phyloP scores from a whole-genome alignment of 2,329 filamentous ascomycete species.

The Pseudopithomyces chartarum region DNA sequence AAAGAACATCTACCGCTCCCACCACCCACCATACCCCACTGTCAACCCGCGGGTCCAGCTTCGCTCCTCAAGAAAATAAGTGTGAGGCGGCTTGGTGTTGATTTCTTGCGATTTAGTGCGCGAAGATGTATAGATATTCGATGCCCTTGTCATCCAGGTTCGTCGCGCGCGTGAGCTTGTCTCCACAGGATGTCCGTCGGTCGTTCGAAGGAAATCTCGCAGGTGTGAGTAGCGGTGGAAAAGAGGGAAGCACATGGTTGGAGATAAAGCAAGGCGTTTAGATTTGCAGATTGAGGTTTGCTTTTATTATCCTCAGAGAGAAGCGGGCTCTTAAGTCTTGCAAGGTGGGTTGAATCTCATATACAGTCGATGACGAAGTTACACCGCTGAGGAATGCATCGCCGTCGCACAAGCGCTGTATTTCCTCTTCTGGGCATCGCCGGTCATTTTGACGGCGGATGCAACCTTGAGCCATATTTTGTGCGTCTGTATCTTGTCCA shows the following conservation, averaged over 20 bases:
- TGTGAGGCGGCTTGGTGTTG: conserved; percentile 2
- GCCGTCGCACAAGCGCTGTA: not conserved
- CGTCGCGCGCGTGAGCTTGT: too few species aligned
- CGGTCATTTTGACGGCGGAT: not conserved
- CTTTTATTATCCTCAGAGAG: not conserved
- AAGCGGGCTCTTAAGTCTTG: not conserved
- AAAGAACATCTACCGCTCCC: not conserved
- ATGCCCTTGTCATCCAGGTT: too few species aligned
- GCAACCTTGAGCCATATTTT: not conserved
- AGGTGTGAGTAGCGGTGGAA: too few species aligned
- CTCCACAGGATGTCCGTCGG: too few species aligned
- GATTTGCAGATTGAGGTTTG: too few species aligned
- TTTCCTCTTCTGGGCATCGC: not conserved
- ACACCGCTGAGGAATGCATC: not conserved
- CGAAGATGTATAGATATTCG: too few species aligned
- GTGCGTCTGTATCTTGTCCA: not conserved
- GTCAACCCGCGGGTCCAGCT: not conserved
- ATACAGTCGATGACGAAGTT: not conserved
- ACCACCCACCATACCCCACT: conserved; percentile 1
- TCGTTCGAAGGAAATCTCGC: too few species aligned
- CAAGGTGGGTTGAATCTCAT: not conserved
- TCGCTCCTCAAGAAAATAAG: not conserved
- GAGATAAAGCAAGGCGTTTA: too few species aligned
- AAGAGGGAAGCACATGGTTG: too few species aligned
- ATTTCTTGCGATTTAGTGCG: too few species aligned